Conservation (phyloP, 805 yeast genomes). For the Lachancea sp. region DNA sequence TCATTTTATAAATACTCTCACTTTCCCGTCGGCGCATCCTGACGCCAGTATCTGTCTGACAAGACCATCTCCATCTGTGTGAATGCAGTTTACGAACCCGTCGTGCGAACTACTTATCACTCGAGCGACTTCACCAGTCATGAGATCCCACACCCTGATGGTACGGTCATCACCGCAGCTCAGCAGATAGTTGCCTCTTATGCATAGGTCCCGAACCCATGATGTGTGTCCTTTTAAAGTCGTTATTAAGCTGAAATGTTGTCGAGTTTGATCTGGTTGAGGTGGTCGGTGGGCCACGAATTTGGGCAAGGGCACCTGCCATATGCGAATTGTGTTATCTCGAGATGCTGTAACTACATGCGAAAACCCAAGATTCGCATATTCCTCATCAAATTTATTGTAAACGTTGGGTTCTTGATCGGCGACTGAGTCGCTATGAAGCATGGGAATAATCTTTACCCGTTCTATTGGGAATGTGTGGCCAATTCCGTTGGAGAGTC, state of each 20-base stretch:
- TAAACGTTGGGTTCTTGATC: conserved; percentile 25
- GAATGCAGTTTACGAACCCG: conserved; percentile 66
- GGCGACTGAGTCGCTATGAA: conserved; percentile 22
- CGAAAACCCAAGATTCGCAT: conserved; percentile 47
- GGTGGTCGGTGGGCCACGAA: conserved; percentile 50
- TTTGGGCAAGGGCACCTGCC: conserved; percentile 70
- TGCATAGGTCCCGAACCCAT: conserved; percentile 68
- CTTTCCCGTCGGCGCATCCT: conserved; percentile 21
- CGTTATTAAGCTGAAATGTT: conserved; percentile 53
- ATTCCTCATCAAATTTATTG: conserved; percentile 18
- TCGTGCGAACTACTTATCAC: conserved; percentile 55
- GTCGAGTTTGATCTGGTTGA: conserved; percentile 46
- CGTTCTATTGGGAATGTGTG: conserved; percentile 82
- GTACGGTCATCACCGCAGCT: conserved; percentile 77
- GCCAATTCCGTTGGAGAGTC: conserved; percentile 60
- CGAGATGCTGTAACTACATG: conserved; percentile 76
- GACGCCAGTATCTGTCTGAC: conserved; percentile 18
- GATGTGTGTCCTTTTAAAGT: conserved; percentile 71
- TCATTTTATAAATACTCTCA: conserved; percentile 18
- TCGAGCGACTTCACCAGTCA: conserved; percentile 41
- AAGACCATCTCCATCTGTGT: conserved; percentile 19
- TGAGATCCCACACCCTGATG: conserved; percentile 72
- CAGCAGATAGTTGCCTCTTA: conserved; percentile 73
- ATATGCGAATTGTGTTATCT: conserved; percentile 65
- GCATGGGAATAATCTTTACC: conserved; percentile 56